phyloP scores from a whole-genome alignment of 495 filamentous ascomycete species.

The Podospora tetraspora region DNA sequence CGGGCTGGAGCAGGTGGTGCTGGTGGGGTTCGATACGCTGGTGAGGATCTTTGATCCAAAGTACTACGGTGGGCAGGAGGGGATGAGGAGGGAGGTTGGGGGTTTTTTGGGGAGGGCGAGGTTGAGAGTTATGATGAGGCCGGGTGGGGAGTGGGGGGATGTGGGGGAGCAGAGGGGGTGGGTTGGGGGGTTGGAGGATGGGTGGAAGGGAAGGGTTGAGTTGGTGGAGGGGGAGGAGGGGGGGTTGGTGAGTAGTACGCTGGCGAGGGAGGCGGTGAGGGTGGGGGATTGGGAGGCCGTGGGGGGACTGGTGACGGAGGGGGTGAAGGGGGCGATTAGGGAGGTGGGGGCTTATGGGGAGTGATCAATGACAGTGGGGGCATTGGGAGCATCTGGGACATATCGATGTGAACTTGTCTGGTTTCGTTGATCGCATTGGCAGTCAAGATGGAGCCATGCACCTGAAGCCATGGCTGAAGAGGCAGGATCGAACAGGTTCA shows the following conservation, averaged over 20 bases:
- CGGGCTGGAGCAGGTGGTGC: slow-evolving; percentile 60
- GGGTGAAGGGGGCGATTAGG: slow-evolving; percentile 56
- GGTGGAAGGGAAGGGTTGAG: slow-evolving; percentile 68
- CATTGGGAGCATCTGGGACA: too few relatives aligned
- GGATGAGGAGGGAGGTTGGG: slow-evolving; percentile 49
- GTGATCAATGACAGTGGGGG: too few relatives aligned
- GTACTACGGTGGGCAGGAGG: slow-evolving; percentile 56
- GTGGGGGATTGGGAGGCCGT: slow-evolving; percentile 51
- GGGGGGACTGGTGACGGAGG: slow-evolving; percentile 55
- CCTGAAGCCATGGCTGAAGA: too few relatives aligned
- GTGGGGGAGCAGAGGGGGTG: slow-evolving; percentile 55
- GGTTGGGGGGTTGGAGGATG: slow-evolving; percentile 50
- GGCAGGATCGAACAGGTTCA: too few relatives aligned
- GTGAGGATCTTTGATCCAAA: slow-evolving; percentile 76
- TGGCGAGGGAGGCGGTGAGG: slow-evolving; percentile 59
- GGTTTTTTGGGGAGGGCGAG: slow-evolving; percentile 66
- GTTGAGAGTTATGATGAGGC: slow-evolving; percentile 67
- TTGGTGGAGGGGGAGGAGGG: slow-evolving; percentile 57
- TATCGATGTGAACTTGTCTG: too few relatives aligned
- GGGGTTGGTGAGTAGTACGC: slow-evolving; percentile 72
- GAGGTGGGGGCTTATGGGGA: slow-evolving; percentile 46
- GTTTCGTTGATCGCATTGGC: too few relatives aligned
- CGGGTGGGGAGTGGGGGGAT: slow-evolving; percentile 61
- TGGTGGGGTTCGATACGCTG: slow-evolving; percentile 84
- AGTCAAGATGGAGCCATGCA: too few relatives aligned